Conservation (phyloP, 2,329 filamentous ascomycete species). For the Septoria petroselini region DNA sequence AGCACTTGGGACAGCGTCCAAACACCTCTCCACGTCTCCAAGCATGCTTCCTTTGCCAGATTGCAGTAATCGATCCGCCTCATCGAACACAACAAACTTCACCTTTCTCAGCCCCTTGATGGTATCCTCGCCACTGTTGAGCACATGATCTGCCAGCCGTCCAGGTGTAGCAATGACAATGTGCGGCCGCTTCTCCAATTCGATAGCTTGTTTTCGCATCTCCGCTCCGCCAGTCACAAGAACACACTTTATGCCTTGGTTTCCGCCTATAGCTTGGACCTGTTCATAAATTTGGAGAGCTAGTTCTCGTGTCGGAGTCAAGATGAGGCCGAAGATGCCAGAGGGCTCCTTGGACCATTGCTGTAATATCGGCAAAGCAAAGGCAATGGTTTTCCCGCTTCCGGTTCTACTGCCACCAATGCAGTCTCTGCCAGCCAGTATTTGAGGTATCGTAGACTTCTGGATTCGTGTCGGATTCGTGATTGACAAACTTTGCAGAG, state of each 20-base stretch:
- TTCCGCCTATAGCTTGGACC: conserved; percentile 85
- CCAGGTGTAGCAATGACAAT: conserved; percentile 93
- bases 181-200: conserved; percentile 76
- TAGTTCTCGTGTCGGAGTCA: conserved; percentile 89
- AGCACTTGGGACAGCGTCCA: conserved; percentile 75
- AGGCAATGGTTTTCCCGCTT: conserved; percentile 95
- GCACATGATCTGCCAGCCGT: conserved; percentile 87
- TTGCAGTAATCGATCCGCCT: conserved; percentile 84
- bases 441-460: conserved; percentile 86
- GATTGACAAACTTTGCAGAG: conserved; percentile 75
- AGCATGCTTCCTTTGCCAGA: conserved; percentile 80
- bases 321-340: conserved; percentile 82
- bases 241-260: conserved; percentile 80
- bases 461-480: conserved; percentile 89
- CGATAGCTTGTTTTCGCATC: conserved; percentile 86
- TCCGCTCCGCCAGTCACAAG: conserved; percentile 91
- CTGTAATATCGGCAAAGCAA: conserved; percentile 90
- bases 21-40: conserved; percentile 86
- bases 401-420: conserved; percentile 93
- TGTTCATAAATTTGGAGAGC: conserved; percentile 96
- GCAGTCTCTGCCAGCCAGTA: conserved; percentile 84
- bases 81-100: conserved; percentile 86
- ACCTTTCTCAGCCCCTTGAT: conserved; percentile 75
- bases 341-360: conserved; percentile 89
- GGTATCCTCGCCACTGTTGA: conserved; percentile 86